These are phyloP conservation scores for Taxillus chinensis DNA, from an alignment of 164 flowering plant species.

Conservation along the genomic window DNA sequence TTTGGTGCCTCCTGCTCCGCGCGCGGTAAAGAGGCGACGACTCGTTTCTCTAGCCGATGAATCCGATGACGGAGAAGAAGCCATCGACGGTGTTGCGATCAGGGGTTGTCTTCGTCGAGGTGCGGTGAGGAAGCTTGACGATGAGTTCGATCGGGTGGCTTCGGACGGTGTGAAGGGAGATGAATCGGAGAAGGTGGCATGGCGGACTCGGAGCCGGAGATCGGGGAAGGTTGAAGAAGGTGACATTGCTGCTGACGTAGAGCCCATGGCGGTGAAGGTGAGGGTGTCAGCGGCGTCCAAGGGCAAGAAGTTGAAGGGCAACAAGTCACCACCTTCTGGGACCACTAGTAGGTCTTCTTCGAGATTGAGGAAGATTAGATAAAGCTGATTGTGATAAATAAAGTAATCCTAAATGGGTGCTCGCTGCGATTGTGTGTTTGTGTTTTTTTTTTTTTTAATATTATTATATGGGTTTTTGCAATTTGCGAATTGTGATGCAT, in stretches of 20 bases:
- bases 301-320: conserved; percentile 4
- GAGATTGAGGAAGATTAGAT: conserved; percentile 19
- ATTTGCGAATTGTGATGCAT: no score
- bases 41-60: conserved; percentile 16
- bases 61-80: conserved; percentile 10
- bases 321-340: neutral
- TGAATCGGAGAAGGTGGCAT: neutral
- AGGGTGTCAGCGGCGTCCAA: conserved; percentile 1
- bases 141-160: conserved; percentile 39
- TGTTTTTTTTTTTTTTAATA: no score
- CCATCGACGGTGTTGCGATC: conserved; percentile 3
- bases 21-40: conserved; percentile 26
- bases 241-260: neutral
- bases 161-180: neutral
- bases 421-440: no score
- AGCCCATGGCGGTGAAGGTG: conserved; percentile 9
- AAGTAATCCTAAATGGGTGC: no score
- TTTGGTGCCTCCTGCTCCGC: conserved; percentile 46
- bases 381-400: neutral
- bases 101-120: conserved; percentile 8
- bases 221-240: neutral
- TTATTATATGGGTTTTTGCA: no score
- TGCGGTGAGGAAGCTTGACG: conserved; percentile 35
- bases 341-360: conserved; percentile 24
- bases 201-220: conserved; percentile 14